These are phyloP conservation scores for Jatropha podagrica DNA, from an alignment of 441 rosid species.

Conservation along the genomic window DNA sequence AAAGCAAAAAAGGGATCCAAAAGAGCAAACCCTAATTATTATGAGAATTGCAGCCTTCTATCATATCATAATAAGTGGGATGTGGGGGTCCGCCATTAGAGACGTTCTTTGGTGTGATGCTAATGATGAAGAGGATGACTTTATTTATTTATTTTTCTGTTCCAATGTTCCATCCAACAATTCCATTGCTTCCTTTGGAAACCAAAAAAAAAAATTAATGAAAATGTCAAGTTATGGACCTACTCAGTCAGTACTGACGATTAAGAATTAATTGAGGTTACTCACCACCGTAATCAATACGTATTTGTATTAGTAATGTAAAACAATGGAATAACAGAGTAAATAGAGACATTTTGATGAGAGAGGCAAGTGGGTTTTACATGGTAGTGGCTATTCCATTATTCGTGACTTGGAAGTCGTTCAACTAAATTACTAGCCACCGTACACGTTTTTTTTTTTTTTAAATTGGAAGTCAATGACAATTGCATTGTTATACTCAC, in stretches of 20 bases:
- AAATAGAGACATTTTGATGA: background rate
- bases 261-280: too few relatives aligned
- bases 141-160: background rate
- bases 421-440: too few relatives aligned
- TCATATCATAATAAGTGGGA: slow-evolving; percentile 41
- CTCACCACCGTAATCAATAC: too few relatives aligned
- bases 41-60: slow-evolving; percentile 17
- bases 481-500: too few relatives aligned
- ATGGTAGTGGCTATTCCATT: slow-evolving; percentile 20
- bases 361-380: slow-evolving; percentile 9
- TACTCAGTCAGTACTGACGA: too few relatives aligned
- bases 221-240: too few relatives aligned
- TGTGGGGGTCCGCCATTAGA: slow-evolving; percentile 41
- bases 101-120: slow-evolving; percentile 13
- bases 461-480: too few relatives aligned
- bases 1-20: slow-evolving; percentile 27
- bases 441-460: too few relatives aligned
- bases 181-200: slow-evolving; percentile 20
- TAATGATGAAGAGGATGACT: slow-evolving; percentile 33
- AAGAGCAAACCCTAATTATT: slow-evolving; percentile 23
- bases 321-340: too few relatives aligned
- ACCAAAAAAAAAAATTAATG: too few relatives aligned
- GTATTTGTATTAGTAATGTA: too few relatives aligned
- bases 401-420: background rate
- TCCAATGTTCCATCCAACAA: slow-evolving; percentile 39